Conservation (phyloP, 257 asterid genomes). For the Asclepias syriaca region DNA sequence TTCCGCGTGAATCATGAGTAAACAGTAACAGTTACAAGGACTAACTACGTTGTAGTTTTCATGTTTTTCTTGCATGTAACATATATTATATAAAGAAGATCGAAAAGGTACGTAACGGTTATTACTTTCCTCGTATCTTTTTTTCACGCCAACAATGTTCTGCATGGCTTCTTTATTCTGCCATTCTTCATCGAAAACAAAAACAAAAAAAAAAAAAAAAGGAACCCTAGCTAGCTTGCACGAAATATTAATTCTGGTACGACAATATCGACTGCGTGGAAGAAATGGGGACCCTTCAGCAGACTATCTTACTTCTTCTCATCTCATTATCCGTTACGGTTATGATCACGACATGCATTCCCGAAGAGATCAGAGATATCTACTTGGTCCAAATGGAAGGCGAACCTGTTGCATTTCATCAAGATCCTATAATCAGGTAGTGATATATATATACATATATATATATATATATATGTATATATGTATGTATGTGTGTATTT, state of each 20-base stretch:
- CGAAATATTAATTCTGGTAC: neutral
- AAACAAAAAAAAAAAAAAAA: neutral
- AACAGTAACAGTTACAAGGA: slow-evolving; percentile 2
- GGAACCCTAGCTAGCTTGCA: neutral
- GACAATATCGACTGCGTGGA: slow-evolving; percentile 15
- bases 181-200: neutral
- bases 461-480: no score
- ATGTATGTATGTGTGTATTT: no score
- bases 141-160: slow-evolving; percentile 39
- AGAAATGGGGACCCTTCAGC: neutral
- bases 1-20: neutral
- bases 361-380: slow-evolving; percentile 39
- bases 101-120: slow-evolving; percentile 12
- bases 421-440: slow-evolving; percentile 31
- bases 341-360: slow-evolving; percentile 34
- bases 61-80: neutral
- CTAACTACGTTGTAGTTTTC: neutral
- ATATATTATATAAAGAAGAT: neutral
- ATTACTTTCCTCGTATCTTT: slow-evolving; percentile 20
- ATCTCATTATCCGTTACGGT: slow-evolving; percentile 18
- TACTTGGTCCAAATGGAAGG: slow-evolving; percentile 68
- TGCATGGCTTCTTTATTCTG: slow-evolving; percentile 17
- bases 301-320: neutral
- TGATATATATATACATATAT: no score
- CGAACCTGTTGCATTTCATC: slow-evolving; percentile 64